Conservation (phyloP, 83 land plant genomes). For the Diphasiastrum complanatum region DNA sequence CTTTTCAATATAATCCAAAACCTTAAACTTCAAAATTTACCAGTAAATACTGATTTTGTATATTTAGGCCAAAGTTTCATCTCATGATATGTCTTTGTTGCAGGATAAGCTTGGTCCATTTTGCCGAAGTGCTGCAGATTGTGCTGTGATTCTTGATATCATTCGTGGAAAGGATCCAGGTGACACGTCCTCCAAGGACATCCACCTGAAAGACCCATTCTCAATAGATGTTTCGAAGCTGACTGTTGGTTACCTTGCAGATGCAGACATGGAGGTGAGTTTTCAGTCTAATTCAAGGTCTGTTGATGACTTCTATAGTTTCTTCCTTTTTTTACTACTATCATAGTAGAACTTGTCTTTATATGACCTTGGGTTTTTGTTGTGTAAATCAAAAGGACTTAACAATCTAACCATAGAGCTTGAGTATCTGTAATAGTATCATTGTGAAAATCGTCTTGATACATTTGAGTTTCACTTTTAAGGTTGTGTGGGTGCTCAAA, state of each 20-base stretch:
- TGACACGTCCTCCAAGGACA: slow-evolving; percentile 56
- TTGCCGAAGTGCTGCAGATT: slow-evolving; percentile 43
- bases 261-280: slow-evolving; percentile 75
- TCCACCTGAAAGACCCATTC: slow-evolving; percentile 59
- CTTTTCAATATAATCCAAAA: no score
- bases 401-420: no score
- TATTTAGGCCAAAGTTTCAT: background rate
- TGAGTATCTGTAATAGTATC: no score
- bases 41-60: background rate
- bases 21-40: no score
- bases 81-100: slow-evolving; percentile 2
- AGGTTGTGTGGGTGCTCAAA: no score
- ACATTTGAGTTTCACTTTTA: no score
- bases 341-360: background rate
- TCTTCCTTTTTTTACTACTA: background rate
- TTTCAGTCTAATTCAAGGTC: background rate
- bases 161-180: slow-evolving; percentile 76
- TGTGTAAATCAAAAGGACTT: no score
- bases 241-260: slow-evolving; percentile 69
- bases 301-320: background rate
- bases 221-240: slow-evolving; percentile 62
- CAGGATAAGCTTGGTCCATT: slow-evolving; percentile 86
- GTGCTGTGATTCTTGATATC: slow-evolving; percentile 45
- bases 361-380: background rate
- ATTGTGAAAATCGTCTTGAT: no score